Evolutionary conservation across 208 protist genomes (phyloP).

Genomic region (Crithidia mellificae): DNA sequence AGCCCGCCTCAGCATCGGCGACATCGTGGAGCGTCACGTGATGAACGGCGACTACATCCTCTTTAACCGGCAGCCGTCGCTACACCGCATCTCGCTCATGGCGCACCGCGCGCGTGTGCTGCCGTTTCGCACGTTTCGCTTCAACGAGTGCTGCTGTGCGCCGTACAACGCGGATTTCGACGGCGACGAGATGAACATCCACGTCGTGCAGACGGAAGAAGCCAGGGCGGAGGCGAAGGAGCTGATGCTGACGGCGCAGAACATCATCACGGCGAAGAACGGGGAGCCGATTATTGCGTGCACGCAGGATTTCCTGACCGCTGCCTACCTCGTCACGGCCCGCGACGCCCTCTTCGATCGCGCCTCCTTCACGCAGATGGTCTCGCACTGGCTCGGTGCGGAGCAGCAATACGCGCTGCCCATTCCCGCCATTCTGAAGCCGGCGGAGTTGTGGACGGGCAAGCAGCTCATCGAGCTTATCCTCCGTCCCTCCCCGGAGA

Average conservation of each 20-base stretch:
- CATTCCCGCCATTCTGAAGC: conserved; percentile 96
- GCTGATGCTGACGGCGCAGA: conserved; percentile 96
- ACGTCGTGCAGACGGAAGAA: conserved; percentile 99
- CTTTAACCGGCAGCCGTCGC: conserved; percentile 99
- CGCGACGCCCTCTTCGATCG: conserved; percentile 97
- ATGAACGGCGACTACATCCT: conserved; percentile 98
- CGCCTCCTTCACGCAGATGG: conserved; percentile 84
- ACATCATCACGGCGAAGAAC: conserved; percentile 98
- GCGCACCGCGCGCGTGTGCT: conserved; percentile 95
- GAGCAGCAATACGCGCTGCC: conserved; percentile 92
- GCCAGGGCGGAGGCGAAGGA: conserved; percentile 96
- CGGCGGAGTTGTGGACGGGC: conserved; percentile 98
- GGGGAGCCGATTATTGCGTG: conserved; percentile 98
- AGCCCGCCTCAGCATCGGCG: conserved; percentile 91
- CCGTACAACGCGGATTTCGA: conserved; percentile 99
- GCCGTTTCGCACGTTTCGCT: conserved; percentile 98
- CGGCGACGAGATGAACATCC: conserved; percentile 99
- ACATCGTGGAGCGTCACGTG: conserved; percentile 99
- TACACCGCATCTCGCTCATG: conserved; percentile 99
- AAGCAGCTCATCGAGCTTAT: conserved; percentile 98
- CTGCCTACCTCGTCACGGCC: conserved; percentile 94
- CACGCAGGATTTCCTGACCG: conserved; percentile 99
- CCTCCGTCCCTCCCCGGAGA: conserved; percentile 64
- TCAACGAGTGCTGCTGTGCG: conserved; percentile 99
- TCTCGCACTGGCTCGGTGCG: conserved; percentile 87